Conservation (phyloP, 75 land plant species). For the Pinus tabuliformis region DNA sequence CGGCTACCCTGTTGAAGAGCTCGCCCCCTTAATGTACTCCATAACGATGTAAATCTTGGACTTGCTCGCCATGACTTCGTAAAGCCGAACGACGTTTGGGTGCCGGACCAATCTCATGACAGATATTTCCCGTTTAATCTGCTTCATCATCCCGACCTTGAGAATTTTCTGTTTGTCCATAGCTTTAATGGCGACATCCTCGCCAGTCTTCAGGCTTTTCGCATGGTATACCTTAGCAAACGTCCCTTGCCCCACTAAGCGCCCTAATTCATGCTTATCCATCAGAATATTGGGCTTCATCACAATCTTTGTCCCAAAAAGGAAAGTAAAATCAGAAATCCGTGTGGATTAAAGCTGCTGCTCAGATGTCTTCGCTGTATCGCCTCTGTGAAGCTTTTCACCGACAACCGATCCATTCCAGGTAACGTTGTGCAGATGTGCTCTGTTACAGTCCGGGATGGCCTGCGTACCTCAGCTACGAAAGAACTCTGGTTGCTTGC, state of each 20-base stretch:
- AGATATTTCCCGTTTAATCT: slow-evolving; percentile 47
- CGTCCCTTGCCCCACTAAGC: slow-evolving; percentile 7
- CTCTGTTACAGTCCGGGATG: too few relatives aligned
- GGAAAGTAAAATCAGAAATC: too few relatives aligned
- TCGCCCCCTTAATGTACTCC: slow-evolving; percentile 26
- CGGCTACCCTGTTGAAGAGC: slow-evolving; percentile 18
- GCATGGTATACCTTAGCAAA: slow-evolving; percentile 12
- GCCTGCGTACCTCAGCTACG: too few relatives aligned
- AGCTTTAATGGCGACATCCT: slow-evolving; percentile 8
- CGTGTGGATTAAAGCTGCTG: too few relatives aligned
- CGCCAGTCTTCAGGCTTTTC: slow-evolving; percentile 4
- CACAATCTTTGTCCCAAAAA: not conserved
- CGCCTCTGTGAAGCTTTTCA: too few relatives aligned
- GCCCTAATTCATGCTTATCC: slow-evolving; percentile 8
- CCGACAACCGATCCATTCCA: too few relatives aligned
- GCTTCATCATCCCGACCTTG: slow-evolving; percentile 5
- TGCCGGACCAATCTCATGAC: slow-evolving; percentile 36
- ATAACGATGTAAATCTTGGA: slow-evolving; percentile 30
- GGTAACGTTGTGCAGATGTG: too few relatives aligned
- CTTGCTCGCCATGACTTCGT: slow-evolving; percentile 27
- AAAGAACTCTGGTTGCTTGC: too few relatives aligned
- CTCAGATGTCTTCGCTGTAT: too few relatives aligned
- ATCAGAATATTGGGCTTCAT: not conserved
- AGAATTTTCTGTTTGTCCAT: slow-evolving; percentile 13
- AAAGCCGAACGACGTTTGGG: slow-evolving; percentile 40